Evolutionary conservation across 352 stramenopile species (phyloP), one percentile per base, ranked within the genome.

Genomic region (Globisporangium cylindrosporum): DNA sequence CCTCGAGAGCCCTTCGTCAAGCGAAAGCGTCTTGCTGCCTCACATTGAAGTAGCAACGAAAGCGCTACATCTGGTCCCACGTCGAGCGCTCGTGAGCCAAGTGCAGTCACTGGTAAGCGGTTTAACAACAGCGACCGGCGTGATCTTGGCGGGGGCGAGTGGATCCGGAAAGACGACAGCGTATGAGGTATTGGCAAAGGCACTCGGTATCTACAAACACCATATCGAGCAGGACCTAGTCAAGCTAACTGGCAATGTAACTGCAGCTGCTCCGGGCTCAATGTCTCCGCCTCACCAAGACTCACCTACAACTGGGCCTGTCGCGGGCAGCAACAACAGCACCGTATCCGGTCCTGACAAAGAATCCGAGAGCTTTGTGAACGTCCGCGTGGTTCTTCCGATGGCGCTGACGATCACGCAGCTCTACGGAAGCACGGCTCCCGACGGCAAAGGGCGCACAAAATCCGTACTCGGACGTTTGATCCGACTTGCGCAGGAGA

Each of bases 351-450:
- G 9, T 12, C 5, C 38, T 20, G 41, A 53, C 2, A 14, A 20
- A 8, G 15, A 20, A 14, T n/a, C 6, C n/a, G 56, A 70, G 15
- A 25, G 22, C 20, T 60, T 55, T 46, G 67, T 72, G 27, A 32
- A 43, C 0, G 4, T 66, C n/a, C 66, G 49, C 7, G 69, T 84
- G 8, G 77, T 86, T 9, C 41, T 85, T 0, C 77, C 79, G 3
- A 76, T 76, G 59, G 67, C 76, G 0, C 55, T 88, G 9, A 81
- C 74, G n/a, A 59, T 79, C 5, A 73, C 73, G 4, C 81, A 87
- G 60, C 68, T 90, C 0, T 88, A 87, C 48, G 81, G 81, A 25
- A 75, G 77, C 2, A 72, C 73, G 0, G 73, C 67, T 0, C 69
- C 69, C 7, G 78, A 88, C 36, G 68, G 62, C 0, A 75, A 81